Evolutionary conservation across 164 flowering plant species (phyloP), one percentile per base, ranked within the genome.

Genomic region (Tetrastigma voinierianum): DNA sequence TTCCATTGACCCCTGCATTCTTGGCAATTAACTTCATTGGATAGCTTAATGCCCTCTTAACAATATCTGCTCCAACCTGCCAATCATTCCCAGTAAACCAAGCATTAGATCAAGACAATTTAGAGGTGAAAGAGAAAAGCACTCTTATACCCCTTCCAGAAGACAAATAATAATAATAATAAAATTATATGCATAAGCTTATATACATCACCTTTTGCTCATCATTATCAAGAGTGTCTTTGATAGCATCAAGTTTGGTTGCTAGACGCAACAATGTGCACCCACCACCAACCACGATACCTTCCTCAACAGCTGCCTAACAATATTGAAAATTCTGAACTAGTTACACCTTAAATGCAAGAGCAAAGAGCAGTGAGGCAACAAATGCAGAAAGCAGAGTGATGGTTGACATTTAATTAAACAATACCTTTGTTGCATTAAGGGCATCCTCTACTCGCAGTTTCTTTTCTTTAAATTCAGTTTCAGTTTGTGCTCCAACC

Each of bases 401-500:
- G 21, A 1, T 20, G 40, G 40, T 14, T 40, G 6, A 20, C 0
- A 17, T 46, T 13, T 63, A 21, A 16, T 23, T 16, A 13, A 49
- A 48, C 21, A 45, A 0, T 77, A 89, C 98, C 98, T 92, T 95
- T 25, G 99, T 92, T 32, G 99, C 99, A 77, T 95, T 95, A 51
- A 92, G 91, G 65, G 99, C 99, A 86, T 95, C 99, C 74, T 95
- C 99, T 24, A 95, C 99, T 74, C 99, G 87, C 78, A 95, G 68
- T 64, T 95, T 89, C 90, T 95, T 92, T 60, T 92, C 99, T 72
- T 92, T 95, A 53, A 95, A 77, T 73, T 95, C 99, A 17, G 97
- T 92, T 70, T 95, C 99, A 57, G 99, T 95, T 81, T 95, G 99
- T 15, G 99, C 99, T 62, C 99, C 98, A 77, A 95, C 97, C 98